Evolutionary conservation across 2,329 filamentous ascomycete genomes (phyloP).

Genomic region (Escovopsis sp.): DNA sequence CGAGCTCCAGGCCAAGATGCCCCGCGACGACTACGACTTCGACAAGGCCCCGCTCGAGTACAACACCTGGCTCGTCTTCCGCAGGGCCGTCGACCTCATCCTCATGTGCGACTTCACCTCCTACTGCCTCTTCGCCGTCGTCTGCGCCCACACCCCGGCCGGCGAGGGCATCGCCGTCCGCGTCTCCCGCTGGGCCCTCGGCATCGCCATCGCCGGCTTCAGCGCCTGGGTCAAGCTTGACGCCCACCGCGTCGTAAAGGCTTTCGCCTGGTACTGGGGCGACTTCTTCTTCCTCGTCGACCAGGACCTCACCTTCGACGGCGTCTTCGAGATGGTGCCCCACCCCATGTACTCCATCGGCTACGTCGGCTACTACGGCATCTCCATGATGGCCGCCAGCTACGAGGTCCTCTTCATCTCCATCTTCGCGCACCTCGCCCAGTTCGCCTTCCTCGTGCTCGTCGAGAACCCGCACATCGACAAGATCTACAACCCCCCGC

Average conservation of each 20-base stretch:
- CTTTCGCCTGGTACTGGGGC: constrained; percentile 99
- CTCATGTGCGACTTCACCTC: constrained; percentile 98
- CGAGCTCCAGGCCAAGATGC: constrained; percentile 90
- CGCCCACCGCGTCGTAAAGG: constrained; percentile 93
- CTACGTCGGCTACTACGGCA: constrained; percentile 95
- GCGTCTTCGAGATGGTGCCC: constrained; percentile 96
- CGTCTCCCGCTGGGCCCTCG: constrained; percentile 60
- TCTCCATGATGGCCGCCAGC: constrained; percentile 94
- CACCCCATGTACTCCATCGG: constrained; percentile 99
- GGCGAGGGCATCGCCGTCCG: constrained; percentile 59
- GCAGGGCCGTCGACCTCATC: constrained; percentile 88
- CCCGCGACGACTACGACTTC: constrained; percentile 73
- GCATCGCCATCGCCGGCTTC: constrained; percentile 71
- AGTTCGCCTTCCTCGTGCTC: constrained; percentile 81
- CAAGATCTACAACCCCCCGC: constrained; percentile 87
- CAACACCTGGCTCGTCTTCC: constrained; percentile 97
- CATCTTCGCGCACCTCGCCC: constrained; percentile 82
- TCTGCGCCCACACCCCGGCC: constrained; percentile 62
- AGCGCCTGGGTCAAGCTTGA: constrained; percentile 98
- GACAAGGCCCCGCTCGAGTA: constrained; percentile 91
- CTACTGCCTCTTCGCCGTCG: constrained; percentile 89
- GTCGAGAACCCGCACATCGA: constrained; percentile 98
- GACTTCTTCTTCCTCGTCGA: constrained; percentile 99
- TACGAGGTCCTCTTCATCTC: constrained; percentile 97
- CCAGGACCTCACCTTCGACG: constrained; percentile 94